Evolutionary conservation across 2,329 filamentous ascomycete species (phyloP), one percentile per base, ranked within the genome.

Genomic region (Colletotrichum neosansevieriae): DNA sequence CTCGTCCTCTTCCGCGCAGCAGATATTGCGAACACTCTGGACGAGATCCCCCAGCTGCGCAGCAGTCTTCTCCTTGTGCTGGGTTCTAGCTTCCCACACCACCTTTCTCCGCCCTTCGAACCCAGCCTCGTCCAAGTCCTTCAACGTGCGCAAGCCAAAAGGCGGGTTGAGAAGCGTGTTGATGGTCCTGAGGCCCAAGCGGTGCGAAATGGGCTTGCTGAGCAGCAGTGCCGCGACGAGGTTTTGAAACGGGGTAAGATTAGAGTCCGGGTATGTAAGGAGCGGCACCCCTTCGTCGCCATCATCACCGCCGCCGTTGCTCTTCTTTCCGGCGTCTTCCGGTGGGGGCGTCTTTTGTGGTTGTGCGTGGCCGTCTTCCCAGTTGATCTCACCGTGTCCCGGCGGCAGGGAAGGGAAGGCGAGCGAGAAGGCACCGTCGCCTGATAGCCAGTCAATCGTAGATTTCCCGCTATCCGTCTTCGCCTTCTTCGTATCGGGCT

Each of bases 61-160:
- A 0, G 81, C 81, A 2, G 80, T 83, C 74, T 83, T 83, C 69
- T 79, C 80, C 63, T 81, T 80, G 67, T 84, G 81, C 73, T 83
- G 81, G 6, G 80, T 83, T 34, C 75, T 70, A 38, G 82, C 81
- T 61, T 80, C 78, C 67, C 76, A 76, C 42, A 84, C 70, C 3
- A 81, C 79, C 73, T 82, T 71, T 36, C 75, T 75, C 3, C 76
- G 72, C 51, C 77, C 79, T 58, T 83, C 76, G 1, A 74, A 71
- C 0, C 79, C 80, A 2, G 78, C 79, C 15, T 78, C 74, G 21
- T 74, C 71, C 21, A 82, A 75, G 0, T 63, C 54, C 11, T 12
- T 12, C 4, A 58, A 40, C 6, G 51, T 56, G 9, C 57, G 65
- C 5, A 70, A 29, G 4, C 75, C 73, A 73, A 83, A 82, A 0